These are phyloP conservation scores for Tetrapisispora pingtungensis DNA, from an alignment of 805 yeast species.

Conservation along the genomic window DNA sequence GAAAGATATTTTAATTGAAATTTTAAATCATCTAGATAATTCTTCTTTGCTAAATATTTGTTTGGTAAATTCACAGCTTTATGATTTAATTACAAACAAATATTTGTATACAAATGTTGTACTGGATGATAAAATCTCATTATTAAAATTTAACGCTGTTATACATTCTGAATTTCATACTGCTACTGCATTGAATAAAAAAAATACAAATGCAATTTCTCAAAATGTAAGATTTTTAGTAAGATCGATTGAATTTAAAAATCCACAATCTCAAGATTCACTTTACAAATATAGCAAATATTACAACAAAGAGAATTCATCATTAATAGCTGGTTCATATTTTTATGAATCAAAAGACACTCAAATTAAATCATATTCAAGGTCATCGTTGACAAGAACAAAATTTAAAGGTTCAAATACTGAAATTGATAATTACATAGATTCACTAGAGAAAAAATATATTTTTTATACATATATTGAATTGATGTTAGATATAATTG, in stretches of 20 bases:
- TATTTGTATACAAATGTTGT: slow-evolving; percentile 21
- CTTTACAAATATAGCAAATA: slow-evolving; percentile 25
- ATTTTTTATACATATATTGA: slow-evolving; percentile 29
- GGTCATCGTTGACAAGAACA: slow-evolving; percentile 8
- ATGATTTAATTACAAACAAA: slow-evolving; percentile 17
- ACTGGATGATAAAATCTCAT: slow-evolving; percentile 17
- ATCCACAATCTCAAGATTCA: slow-evolving; percentile 28
- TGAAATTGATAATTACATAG: slow-evolving; percentile 3
- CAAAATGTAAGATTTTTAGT: slow-evolving; percentile 23
- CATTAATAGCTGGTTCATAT: slow-evolving; percentile 23
- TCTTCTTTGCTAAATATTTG: slow-evolving; percentile 16
- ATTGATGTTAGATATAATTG: slow-evolving; percentile 33
- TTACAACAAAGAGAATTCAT: slow-evolving; percentile 11
- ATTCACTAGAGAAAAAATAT: slow-evolving; percentile 16
- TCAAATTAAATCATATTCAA: not conserved
- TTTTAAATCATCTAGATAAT: slow-evolving; percentile 19
- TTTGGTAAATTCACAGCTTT: slow-evolving; percentile 18
- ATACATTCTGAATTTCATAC: slow-evolving; percentile 26
- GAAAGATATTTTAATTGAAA: slow-evolving; percentile 14
- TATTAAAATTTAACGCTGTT: slow-evolving; percentile 23
- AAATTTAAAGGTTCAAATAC: not conserved
- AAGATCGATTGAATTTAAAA: slow-evolving; percentile 19
- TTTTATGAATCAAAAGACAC: slow-evolving; percentile 3
- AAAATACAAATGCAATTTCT: slow-evolving; percentile 3
- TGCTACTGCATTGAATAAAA: slow-evolving; percentile 7